Base-by-base conservation (phyloP, 495 filamentous ascomycete genomes). In the Bombardia bombarda region DNA sequence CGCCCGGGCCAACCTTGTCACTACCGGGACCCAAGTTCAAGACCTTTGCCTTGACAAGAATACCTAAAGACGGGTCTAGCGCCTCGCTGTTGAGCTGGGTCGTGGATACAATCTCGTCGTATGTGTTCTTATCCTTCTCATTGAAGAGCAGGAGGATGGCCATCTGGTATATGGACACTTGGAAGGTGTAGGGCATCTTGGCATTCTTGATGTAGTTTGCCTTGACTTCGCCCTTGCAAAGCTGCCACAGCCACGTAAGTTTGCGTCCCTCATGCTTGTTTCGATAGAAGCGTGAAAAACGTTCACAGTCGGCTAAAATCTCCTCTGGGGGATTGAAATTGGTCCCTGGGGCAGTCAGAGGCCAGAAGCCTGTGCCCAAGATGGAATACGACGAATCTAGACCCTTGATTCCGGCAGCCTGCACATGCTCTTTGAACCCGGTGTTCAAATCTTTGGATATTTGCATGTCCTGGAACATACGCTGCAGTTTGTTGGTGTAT, bases 391-490 rank as follows among this genome's bases (percentile, higher is more conserved):
- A 73, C 7, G 87, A 79, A 55, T 94, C 90, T 24, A 84, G 77
- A 2, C 46, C 47, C 48, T 64, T 51, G 19, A 33, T n/a, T 25
- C 39, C 51, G 7, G 73, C 69, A 47, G 75, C 75, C 14, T 75
- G 68, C 28, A 78, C 44, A 37, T 74, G 69, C 35, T 69, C 70
- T 58, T 83, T 82, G 74, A 90, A 97, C 26, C 76, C 77, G 26
- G 74, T 73, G 63, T 99, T 97, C 40, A 99, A 80, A 66, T 97
- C 93, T 62, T 95, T 93, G 52, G 90, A 96, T 39, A 94, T 92
- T 60, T 96, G 92, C 67, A 99, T 97, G 54, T 99, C 92, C 60
- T 96, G 89, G 77, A 97, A 97, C 92, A 99, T 99, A 55, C 93
- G 89, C 69, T 97, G 92, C 37, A 99, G 72, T 64, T 96, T 97